A percentile compares a stretch with the other conserved stretches of the same genome.
Evolutionary conservation across 2,329 filamentous ascomycete genomes (phyloP).

Genomic region (Aphanocladium album): DNA sequence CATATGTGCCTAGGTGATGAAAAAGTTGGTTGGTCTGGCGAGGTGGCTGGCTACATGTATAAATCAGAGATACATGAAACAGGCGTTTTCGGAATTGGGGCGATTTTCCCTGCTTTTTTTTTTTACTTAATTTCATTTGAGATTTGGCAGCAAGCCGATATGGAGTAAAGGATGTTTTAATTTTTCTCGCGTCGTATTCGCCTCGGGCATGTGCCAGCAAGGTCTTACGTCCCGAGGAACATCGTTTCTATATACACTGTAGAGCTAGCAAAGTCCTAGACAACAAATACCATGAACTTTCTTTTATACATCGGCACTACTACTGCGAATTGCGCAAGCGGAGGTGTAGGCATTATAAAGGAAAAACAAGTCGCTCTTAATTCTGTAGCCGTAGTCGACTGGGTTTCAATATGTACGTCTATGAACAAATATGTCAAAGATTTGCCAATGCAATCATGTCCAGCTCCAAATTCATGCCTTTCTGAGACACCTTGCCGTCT

Average conservation of each 20-base stretch:
- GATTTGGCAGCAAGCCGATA: background rate
- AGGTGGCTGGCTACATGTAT: background rate
- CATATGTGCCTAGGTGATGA: slow-evolving; percentile 1
- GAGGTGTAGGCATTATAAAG: too few relatives aligned
- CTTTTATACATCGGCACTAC: background rate
- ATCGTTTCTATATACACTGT: background rate
- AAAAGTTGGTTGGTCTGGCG: background rate
- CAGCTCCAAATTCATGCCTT: background rate
- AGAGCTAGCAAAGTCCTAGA: background rate
- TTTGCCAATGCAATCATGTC: background rate
- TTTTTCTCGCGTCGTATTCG: too few relatives aligned
- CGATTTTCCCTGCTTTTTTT: background rate
- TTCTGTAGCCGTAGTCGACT: too few relatives aligned
- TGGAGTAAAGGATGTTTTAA: background rate
- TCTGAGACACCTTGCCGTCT: background rate
- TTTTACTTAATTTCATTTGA: background rate
- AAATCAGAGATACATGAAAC: background rate
- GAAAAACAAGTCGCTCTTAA: too few relatives aligned
- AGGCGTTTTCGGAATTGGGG: background rate
- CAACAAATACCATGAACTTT: background rate
- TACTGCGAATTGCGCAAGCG: too few relatives aligned
- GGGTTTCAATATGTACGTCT: background rate
- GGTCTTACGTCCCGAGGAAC: background rate
- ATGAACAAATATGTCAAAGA: background rate
- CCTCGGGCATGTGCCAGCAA: background rate